A percentile compares a stretch with the other conserved stretches of the same genome.
These are phyloP conservation scores for Calonectria multiphialidica DNA, from an alignment of 2,329 filamentous ascomycete genomes.

Conservation along the genomic window DNA sequence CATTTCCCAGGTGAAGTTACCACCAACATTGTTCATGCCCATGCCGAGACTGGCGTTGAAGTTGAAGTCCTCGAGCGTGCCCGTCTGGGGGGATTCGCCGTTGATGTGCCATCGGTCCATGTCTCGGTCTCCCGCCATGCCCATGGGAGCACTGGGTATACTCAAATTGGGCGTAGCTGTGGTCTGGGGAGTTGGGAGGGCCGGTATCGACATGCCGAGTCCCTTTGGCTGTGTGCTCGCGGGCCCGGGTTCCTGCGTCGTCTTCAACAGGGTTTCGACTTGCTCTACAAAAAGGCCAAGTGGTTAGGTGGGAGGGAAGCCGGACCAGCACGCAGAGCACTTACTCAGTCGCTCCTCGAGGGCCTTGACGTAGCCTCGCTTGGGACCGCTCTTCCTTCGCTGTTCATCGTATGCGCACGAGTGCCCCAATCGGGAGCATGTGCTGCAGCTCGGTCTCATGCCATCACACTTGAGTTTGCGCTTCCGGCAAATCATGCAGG, in stretches of 20 bases:
- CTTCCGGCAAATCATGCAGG: conserved; percentile 93
- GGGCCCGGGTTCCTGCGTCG: conserved; percentile 68
- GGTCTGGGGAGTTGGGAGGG: conserved; percentile 46
- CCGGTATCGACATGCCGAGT: conserved; percentile 42
- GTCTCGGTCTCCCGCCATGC: conserved; percentile 60
- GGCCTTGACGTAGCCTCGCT: conserved; percentile 94
- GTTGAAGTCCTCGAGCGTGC: conserved; percentile 68
- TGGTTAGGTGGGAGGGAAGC: conserved; percentile 34
- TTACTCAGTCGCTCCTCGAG: conserved; percentile 92
- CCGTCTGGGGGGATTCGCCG: conserved; percentile 64
- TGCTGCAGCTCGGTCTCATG: conserved; percentile 85
- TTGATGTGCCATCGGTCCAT: conserved; percentile 63
- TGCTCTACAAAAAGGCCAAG: conserved; percentile 71
- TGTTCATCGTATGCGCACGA: conserved; percentile 93
- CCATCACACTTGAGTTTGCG: conserved; percentile 94
- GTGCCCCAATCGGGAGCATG: conserved; percentile 88
- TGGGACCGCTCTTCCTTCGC: conserved; percentile 93
- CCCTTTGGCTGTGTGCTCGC: conserved; percentile 46
- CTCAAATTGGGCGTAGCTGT: conserved; percentile 42
- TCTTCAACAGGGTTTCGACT: conserved; percentile 91
- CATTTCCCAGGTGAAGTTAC: conserved; percentile 84
- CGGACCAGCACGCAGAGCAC: conserved; percentile 44
- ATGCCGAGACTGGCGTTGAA: conserved; percentile 65
- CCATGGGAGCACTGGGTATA: conserved; percentile 60
- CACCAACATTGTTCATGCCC: conserved; percentile 62